Evolutionary conservation across 331 rosid genomes (phyloP), one percentile per base, ranked within the genome.

Genomic region (Ulmus americana): DNA sequence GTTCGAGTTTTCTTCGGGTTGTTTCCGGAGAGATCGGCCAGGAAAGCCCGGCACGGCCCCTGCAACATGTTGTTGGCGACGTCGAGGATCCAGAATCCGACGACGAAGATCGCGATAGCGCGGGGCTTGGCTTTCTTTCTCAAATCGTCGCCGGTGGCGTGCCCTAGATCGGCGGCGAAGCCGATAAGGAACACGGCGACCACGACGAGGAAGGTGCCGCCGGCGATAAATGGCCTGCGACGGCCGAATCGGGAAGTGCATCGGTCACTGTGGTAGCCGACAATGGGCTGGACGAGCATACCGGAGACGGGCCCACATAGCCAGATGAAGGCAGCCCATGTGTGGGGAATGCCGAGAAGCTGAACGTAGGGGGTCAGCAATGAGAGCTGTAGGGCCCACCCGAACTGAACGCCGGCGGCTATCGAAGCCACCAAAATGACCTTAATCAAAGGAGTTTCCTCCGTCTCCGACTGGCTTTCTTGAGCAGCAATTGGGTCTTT

Each of bases 51-150:
- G 73, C 98, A 92, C 0, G 98, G 98, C 0, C 98, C 98, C 8
- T 92, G 97, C 0, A 92, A 74, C 97, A 85, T 92, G 77, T 92
- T 92, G 62, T 89, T 89, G 5, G 98, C 96, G 0, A 92, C 98
- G 79, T 92, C 95, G 0, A 92, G 95, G 57, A 92, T 81, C 97
- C 97, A 92, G 72, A 92, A 92, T 0, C 98, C 95, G 35, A 92
- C 61, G 0, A 92, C 95, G 73, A 89, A 92, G 14, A 87, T 48
- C 1, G 61, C 81, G 8, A 92, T 78, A 14, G 97, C 95, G 0
- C 95, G 83, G 0, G 90, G 89, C n/a, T 88, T 88, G 18, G 47
- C 7, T 0, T 59, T 15, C 5, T 74, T 56, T 0, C n/a, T 4
- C 0, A 76, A 10, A 0, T 28, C 2, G 56, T 92, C 97, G 0